These are phyloP conservation scores for Candida sphagnicola DNA, from an alignment of 805 yeast species.

Conservation along the genomic window DNA sequence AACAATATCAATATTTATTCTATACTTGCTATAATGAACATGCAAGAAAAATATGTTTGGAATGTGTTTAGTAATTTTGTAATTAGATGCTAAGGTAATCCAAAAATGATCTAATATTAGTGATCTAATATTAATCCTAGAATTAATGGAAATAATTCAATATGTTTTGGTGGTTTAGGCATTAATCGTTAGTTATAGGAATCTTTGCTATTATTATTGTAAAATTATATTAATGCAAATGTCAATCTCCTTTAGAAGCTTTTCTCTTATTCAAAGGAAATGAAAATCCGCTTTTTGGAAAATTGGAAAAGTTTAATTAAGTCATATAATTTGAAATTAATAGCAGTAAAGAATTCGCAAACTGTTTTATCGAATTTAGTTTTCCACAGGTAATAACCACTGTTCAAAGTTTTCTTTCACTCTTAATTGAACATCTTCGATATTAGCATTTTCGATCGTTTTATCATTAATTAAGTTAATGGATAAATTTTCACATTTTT, in stretches of 20 bases:
- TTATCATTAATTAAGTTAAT: conserved; percentile 33
- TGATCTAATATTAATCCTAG: too few relatives aligned
- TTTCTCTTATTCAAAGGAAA: not conserved
- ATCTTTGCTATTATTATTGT: too few relatives aligned
- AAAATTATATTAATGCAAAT: not conserved
- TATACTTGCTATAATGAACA: not conserved
- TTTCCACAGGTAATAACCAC: conserved; percentile 54
- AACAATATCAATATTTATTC: not conserved
- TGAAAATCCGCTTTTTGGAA: not conserved
- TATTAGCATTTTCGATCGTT: conserved; percentile 24
- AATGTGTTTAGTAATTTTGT: too few relatives aligned
- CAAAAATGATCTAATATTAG: not conserved
- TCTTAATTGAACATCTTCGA: conserved; percentile 55
- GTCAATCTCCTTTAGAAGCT: not conserved
- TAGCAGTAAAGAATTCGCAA: not conserved
- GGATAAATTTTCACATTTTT: conserved; percentile 51
- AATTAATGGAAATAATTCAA: too few relatives aligned
- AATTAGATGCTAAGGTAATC: not conserved
- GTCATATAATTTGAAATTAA: too few relatives aligned
- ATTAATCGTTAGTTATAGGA: too few relatives aligned
- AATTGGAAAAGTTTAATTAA: not conserved
- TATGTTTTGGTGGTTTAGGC: too few relatives aligned
- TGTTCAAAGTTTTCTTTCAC: conserved; percentile 52
- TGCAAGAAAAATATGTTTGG: not conserved
- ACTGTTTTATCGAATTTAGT: not conserved